Percentiles rank a stretch among this genome's conserved stretches.
phyloP scores from a whole-genome alignment of 108 stramenopile species.

The Pseudonitzschia multiseries region DNA sequence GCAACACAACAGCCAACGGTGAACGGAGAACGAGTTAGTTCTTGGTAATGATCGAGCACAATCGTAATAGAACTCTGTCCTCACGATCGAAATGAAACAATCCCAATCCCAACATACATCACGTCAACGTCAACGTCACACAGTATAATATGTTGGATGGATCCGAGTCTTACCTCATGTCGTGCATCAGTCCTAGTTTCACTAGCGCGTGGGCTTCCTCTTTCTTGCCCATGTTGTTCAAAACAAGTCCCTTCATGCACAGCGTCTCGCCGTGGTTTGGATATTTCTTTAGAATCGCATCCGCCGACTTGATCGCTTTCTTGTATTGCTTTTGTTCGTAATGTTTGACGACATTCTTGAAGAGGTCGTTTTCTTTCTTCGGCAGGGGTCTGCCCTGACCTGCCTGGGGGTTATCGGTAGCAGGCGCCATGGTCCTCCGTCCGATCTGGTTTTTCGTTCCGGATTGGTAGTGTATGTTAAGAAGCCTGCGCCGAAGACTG shows the following conservation, averaged over 20 bases:
- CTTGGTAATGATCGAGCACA: background rate
- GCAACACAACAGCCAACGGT: background rate
- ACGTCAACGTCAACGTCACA: too few species aligned
- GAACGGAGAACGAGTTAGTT: too few species aligned
- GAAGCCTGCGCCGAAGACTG: too few species aligned
- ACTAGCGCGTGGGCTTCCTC: slow-evolving; percentile 94
- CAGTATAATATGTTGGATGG: too few species aligned
- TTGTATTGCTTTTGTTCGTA: slow-evolving; percentile 99
- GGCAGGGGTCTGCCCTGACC: slow-evolving; percentile 83
- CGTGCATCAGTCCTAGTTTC: slow-evolving; percentile 86
- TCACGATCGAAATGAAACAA: too few species aligned
- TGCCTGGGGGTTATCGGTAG: slow-evolving; percentile 57
- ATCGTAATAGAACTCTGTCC: background rate
- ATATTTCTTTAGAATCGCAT: slow-evolving; percentile 91
- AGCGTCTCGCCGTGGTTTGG: slow-evolving; percentile 97
- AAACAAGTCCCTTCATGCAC: slow-evolving; percentile 94
- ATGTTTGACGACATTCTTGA: slow-evolving; percentile 89
- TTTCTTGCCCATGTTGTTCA: slow-evolving; percentile 73
- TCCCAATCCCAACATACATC: too few species aligned
- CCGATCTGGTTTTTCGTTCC: too few species aligned
- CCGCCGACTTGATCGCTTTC: slow-evolving; percentile 92
- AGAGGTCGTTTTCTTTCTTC: slow-evolving; percentile 91
- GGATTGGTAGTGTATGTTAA: too few species aligned
- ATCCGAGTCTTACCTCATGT: slow-evolving; percentile 77
- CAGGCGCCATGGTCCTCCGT: slow-evolving; percentile 13